Evolutionary conservation across 1,284 basidiomycete genomes (phyloP).

Genomic region (Leccinum subrobustum): DNA sequence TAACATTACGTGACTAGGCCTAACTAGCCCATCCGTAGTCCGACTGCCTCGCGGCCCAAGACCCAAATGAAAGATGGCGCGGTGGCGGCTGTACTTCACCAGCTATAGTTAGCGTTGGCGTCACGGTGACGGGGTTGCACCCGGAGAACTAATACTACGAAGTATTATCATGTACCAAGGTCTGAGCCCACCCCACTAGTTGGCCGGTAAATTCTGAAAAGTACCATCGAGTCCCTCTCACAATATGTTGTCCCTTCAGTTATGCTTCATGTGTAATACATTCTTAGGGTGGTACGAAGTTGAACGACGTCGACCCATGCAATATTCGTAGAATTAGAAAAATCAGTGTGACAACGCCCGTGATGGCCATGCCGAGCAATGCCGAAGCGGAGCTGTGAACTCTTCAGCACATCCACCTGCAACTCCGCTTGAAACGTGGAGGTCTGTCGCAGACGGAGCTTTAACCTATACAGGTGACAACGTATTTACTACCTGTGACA

Average conservation of each 20-base stretch:
- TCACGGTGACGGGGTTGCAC: slow-evolving; percentile 17
- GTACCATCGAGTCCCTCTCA: neutral
- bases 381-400: neutral
- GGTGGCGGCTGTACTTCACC: slow-evolving; percentile 13
- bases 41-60: slow-evolving; percentile 17
- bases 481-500: no score
- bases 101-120: neutral
- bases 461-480: no score
- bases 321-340: neutral
- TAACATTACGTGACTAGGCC: no score
- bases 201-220: neutral
- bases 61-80: slow-evolving; percentile 17
- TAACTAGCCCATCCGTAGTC: no score
- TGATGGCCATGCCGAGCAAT: neutral
- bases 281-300: neutral
- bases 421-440: no score
- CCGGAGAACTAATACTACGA: neutral
- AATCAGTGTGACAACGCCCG: neutral
- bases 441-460: no score
- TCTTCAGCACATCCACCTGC: no score
- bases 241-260: neutral
- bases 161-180: neutral
- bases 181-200: neutral
- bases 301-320: neutral
- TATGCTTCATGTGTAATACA: neutral